Percentiles rank a stretch among this genome's conserved stretches.
Evolutionary conservation across 345 rosid species (phyloP).

Genomic region (Salix suchowensis): DNA sequence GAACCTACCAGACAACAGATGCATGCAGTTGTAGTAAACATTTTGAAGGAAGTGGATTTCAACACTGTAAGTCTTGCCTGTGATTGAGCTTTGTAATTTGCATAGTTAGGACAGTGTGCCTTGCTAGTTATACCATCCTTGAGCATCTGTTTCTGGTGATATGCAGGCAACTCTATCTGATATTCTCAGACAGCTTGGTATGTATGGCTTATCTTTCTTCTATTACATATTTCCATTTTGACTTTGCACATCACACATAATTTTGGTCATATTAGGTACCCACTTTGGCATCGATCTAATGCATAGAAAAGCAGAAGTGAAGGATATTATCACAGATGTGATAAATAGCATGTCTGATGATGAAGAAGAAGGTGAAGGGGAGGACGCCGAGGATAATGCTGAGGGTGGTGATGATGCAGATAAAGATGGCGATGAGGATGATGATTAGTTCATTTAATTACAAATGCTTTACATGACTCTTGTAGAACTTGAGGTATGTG

Average conservation of each 20-base stretch:
- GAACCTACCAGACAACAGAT: slow-evolving; percentile 84
- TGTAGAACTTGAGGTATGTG: slow-evolving; percentile 14
- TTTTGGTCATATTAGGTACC: slow-evolving; percentile 40
- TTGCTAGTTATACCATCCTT: neutral
- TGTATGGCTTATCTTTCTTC: slow-evolving; percentile 26
- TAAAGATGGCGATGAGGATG: slow-evolving; percentile 39
- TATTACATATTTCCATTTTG: neutral
- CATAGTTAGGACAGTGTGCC: neutral
- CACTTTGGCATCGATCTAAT: slow-evolving; percentile 69
- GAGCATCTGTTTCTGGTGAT: neutral
- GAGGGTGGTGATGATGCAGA: slow-evolving; percentile 44
- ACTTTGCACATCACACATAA: slow-evolving; percentile 3
- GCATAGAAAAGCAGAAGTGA: slow-evolving; percentile 86
- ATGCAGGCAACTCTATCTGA: slow-evolving; percentile 89
- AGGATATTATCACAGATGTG: slow-evolving; percentile 82
- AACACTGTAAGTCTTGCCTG: slow-evolving; percentile 61
- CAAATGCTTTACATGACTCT: slow-evolving; percentile 1
- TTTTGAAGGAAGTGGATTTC: slow-evolving; percentile 93
- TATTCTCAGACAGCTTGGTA: slow-evolving; percentile 82
- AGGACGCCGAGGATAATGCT: slow-evolving; percentile 43
- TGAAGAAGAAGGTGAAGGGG: slow-evolving; percentile 66
- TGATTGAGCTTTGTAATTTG: neutral
- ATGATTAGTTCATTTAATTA: slow-evolving; percentile 26
- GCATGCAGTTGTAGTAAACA: slow-evolving; percentile 76
- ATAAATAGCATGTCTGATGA: slow-evolving; percentile 87